phyloP scores from a whole-genome alignment of 768 basidiomycete genomes.

The Pleurotus citrinopileatus region DNA sequence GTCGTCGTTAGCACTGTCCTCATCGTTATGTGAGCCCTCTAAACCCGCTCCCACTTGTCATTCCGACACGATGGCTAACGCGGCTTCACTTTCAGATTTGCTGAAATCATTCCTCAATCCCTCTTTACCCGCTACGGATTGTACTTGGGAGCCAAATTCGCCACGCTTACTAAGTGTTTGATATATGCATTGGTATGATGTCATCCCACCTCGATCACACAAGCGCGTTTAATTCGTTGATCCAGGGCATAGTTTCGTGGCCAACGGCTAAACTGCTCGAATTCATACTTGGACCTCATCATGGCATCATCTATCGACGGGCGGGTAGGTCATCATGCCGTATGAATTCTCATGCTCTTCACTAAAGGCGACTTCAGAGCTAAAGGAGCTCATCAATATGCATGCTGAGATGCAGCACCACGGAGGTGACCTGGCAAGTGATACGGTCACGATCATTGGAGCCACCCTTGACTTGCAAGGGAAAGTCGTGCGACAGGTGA shows the following conservation, averaged over 20 bases:
- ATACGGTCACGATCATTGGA: conserved; percentile 89
- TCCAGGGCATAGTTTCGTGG: conserved; percentile 74
- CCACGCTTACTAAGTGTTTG: conserved; percentile 59
- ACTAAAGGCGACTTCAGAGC: conserved; percentile 37
- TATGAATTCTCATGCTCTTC: background rate
- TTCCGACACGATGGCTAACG: conserved; percentile 9
- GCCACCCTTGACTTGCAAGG: conserved; percentile 87
- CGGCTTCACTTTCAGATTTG: conserved; percentile 50
- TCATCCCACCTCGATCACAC: background rate
- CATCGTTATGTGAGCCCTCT: conserved; percentile 75
- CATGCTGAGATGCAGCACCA: conserved; percentile 70
- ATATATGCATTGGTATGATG: conserved; percentile 63
- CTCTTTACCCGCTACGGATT: conserved; percentile 91
- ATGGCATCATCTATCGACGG: conserved; percentile 89
- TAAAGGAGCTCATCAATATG: conserved; percentile 90
- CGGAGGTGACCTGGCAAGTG: conserved; percentile 82
- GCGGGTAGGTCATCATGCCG: conserved; percentile 34
- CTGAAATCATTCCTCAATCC: conserved; percentile 91
- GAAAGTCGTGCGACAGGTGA: conserved; percentile 72
- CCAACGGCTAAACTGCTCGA: conserved; percentile 84
- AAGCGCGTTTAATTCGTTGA: background rate
- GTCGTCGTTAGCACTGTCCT: conserved; percentile 82
- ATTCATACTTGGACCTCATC: conserved; percentile 74
- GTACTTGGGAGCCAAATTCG: conserved; percentile 87
- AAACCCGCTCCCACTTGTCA: background rate